Conservation (phyloP, 78 protist genomes). For the Anaeramoeba flamelloides region DNA sequence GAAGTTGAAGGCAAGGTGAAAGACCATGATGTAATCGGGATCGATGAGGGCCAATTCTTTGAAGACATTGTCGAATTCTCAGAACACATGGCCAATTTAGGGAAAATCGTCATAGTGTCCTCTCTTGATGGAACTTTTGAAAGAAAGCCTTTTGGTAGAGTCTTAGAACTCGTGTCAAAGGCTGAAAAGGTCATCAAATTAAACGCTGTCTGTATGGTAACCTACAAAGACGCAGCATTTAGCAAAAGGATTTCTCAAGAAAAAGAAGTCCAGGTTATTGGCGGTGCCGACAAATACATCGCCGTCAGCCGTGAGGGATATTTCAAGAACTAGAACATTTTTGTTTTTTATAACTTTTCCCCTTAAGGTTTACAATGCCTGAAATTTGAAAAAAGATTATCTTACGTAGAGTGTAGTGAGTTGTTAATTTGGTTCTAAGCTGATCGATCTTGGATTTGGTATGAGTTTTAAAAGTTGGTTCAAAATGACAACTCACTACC, state of each 20-base stretch:
- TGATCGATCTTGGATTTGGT: too few relatives aligned
- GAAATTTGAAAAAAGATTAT: too few relatives aligned
- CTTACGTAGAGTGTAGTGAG: too few relatives aligned
- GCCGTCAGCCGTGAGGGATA: slow-evolving; percentile 66
- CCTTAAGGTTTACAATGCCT: too few relatives aligned
- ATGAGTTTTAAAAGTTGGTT: too few relatives aligned
- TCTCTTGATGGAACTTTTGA: slow-evolving; percentile 56
- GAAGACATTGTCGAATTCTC: slow-evolving; percentile 58
- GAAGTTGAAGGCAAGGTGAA: slow-evolving; percentile 12
- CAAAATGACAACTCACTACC: too few relatives aligned
- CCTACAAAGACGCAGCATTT: slow-evolving; percentile 53
- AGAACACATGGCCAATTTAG: slow-evolving; percentile 50
- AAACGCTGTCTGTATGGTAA: slow-evolving; percentile 54
- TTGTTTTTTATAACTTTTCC: too few relatives aligned
- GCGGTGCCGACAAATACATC: slow-evolving; percentile 63
- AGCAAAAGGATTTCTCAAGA: slow-evolving; percentile 38
- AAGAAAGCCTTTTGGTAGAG: slow-evolving; percentile 33
- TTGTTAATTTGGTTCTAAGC: too few relatives aligned
- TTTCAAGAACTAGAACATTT: too few relatives aligned
- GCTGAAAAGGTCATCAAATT: slow-evolving; percentile 57
- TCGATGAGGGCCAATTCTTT: slow-evolving; percentile 79
- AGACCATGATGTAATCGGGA: slow-evolving; percentile 52
- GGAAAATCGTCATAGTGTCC: slow-evolving; percentile 64
- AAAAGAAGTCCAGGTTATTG: slow-evolving; percentile 50
- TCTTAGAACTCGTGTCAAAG: slow-evolving; percentile 45